These are phyloP conservation scores for Beta lomatogona DNA, from an alignment of 179 eudicot genomes.

Conservation along the genomic window DNA sequence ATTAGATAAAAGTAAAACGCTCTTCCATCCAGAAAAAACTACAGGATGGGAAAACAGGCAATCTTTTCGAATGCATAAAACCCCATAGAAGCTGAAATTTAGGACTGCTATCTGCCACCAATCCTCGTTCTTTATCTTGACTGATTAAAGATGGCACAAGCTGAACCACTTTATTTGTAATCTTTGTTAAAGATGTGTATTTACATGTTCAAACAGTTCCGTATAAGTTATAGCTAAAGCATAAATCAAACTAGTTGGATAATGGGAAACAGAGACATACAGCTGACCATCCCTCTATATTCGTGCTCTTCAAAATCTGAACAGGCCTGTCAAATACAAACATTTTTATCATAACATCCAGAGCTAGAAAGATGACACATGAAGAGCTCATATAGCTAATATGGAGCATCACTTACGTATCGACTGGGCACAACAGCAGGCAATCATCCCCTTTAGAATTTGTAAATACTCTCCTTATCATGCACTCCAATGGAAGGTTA, in stretches of 20 bases:
- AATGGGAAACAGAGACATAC: conserved; percentile 52
- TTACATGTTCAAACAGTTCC: conserved; percentile 7
- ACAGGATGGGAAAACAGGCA: background rate
- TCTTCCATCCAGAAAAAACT: background rate
- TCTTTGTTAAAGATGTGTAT: background rate
- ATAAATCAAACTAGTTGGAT: background rate
- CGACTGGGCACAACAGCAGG: conserved; percentile 92
- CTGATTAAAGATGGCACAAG: background rate
- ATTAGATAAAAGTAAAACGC: background rate
- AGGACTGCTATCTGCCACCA: background rate
- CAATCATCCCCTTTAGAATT: conserved; percentile 84
- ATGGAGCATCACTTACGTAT: conserved; percentile 61
- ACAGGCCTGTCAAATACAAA: conserved; percentile 71
- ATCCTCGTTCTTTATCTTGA: background rate
- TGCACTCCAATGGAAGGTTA: conserved; percentile 78
- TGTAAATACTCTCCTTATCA: conserved; percentile 82
- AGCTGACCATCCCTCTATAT: conserved; percentile 90
- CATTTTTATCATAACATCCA: conserved; percentile 10
- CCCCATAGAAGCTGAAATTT: background rate
- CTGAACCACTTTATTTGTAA: background rate
- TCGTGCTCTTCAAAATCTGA: conserved; percentile 81
- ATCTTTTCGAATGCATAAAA: background rate
- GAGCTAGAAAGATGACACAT: background rate
- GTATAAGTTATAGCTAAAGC: background rate
- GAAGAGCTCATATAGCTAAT: background rate